Conservation (phyloP, 805 yeast genomes). For the Pichia eremophila region DNA sequence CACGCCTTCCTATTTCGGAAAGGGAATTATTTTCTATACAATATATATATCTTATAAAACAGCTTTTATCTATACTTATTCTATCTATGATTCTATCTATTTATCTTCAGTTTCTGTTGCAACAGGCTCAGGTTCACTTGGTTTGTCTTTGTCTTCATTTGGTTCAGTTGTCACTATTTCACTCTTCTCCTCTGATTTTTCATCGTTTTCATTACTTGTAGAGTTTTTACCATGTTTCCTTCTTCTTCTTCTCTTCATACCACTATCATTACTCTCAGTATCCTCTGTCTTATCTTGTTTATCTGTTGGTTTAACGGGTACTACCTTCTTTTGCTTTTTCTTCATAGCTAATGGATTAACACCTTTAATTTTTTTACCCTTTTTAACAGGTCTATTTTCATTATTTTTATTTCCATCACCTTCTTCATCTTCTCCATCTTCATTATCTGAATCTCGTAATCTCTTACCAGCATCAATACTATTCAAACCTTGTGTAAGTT, state of each 20-base stretch:
- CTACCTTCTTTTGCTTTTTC: conserved; percentile 42
- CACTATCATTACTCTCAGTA: neutral
- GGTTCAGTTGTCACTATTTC: neutral
- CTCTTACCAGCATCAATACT: conserved; percentile 43
- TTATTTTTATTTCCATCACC: conserved; percentile 10
- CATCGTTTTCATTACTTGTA: neutral
- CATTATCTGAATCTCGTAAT: conserved; percentile 14
- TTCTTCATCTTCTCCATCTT: conserved; percentile 12
- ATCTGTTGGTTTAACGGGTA: neutral
- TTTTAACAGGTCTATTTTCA: conserved; percentile 11
- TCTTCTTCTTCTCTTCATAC: conserved; percentile 1
- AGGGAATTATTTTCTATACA: neutral
- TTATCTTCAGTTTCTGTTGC: too few relatives aligned
- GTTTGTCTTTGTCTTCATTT: too few relatives aligned
- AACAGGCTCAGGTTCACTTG: too few relatives aligned
- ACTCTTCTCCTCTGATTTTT: neutral
- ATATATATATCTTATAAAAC: too few relatives aligned
- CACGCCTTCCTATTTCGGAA: neutral
- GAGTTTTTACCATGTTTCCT: neutral
- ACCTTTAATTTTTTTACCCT: conserved; percentile 44
- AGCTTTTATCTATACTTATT: too few relatives aligned
- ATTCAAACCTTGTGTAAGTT: conserved; percentile 73
- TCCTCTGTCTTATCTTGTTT: neutral
- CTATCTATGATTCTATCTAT: too few relatives aligned
- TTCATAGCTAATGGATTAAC: conserved; percentile 90